Evolutionary conservation across 305 asterid genomes (phyloP).

Genomic region (Rubia tinctorum): DNA sequence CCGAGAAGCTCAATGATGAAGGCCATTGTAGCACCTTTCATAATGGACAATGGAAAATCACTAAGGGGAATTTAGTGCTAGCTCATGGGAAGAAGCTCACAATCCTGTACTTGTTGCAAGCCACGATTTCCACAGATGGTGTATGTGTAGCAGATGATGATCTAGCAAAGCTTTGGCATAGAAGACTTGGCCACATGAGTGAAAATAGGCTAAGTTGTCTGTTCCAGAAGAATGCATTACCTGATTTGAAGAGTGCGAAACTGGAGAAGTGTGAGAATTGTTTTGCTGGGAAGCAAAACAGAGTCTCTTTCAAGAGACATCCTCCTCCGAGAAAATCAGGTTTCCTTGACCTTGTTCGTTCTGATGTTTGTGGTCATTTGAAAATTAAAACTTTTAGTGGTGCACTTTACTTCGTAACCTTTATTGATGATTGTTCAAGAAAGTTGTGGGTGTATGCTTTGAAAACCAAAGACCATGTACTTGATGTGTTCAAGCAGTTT

Average conservation of each 20-base stretch:
- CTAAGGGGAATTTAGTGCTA: too few species aligned
- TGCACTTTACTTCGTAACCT: too few species aligned
- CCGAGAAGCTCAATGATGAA: not conserved
- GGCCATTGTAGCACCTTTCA: not conserved
- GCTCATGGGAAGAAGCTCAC: too few species aligned
- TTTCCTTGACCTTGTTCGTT: not conserved
- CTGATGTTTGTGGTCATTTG: too few species aligned
- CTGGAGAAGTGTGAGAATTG: not conserved
- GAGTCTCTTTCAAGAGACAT: not conserved
- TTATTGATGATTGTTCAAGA: not conserved
- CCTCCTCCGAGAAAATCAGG: not conserved
- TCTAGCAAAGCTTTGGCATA: too few species aligned
- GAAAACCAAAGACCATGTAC: not conserved
- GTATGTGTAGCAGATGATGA: too few species aligned
- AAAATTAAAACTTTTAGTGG: too few species aligned
- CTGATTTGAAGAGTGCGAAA: not conserved
- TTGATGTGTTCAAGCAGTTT: too few species aligned
- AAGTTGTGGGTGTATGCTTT: not conserved
- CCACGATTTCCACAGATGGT: too few species aligned
- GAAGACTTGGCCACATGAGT: too few species aligned
- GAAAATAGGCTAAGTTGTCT: not conserved
- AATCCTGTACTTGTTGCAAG: too few species aligned
- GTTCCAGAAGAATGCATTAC: not conserved
- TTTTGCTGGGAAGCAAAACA: not conserved
- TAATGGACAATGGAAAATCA: not conserved